Base-by-base conservation (phyloP, 768 basidiomycete species). In the Serendipita vermifera region DNA sequence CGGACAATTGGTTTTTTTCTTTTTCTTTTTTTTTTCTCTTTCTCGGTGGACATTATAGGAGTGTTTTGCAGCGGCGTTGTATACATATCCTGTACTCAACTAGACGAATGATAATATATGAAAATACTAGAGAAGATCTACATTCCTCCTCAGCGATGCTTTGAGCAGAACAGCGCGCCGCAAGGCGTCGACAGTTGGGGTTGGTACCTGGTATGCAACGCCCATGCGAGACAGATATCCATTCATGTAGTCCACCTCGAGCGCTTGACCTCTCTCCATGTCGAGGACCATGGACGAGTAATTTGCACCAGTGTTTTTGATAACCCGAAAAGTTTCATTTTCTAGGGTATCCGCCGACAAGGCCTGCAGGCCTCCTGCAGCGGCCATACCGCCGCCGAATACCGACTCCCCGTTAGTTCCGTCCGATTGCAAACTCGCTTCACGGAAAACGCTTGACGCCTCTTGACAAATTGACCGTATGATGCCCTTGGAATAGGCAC, bases 261-360 rank as follows among this genome's bases (percentile, higher is more conserved):
- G 92, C 3, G 64, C 59, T n/a, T 62, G 55, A 38, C 82, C 82
- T 31, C 69, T 67, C 60, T 74, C 75, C 27, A 93, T 66, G 64
- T 94, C 90, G 14, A 72, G 66, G 15, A 91, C 72, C 79, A 90
- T 96, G 14, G 85, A 87, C 4, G 89, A 90, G 54, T 81, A 76
- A 64, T 92, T 90, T 13, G 70, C 69, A 38, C 68, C 70, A 3
- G 88, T 93, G 22, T 70, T 55, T 6, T 72, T 59, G 14, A 80
- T 77, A 39, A 90, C 76, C 17, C 76, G 75, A 46, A 75, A 51
- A 31, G 82, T 80, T 64, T 87, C 80, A 38, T 70, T 62, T 60
- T 76, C 68, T 36, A 93, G 72, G 24, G 71, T 68, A 2, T 64
- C 60, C 1, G 70, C 60, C 27, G 71, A 68, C 33, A 89, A 70